Evolutionary conservation across 306 rosid species (phyloP).

Genomic region (Begonia masoniana): DNA sequence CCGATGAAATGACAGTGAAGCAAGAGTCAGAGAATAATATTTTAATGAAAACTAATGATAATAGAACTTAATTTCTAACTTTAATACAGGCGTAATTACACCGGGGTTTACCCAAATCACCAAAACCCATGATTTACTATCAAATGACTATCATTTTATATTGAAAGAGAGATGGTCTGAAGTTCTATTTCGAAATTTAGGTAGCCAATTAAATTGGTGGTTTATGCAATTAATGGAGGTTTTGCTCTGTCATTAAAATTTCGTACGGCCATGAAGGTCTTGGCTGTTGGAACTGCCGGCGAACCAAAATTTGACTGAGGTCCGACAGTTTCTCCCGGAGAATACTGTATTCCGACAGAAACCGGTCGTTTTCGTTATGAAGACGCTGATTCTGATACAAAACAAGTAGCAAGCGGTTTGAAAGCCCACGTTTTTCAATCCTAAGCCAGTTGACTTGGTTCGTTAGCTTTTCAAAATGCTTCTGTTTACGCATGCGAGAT

Average conservation of each 20-base stretch:
- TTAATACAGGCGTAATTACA: no score
- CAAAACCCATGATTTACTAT: no score
- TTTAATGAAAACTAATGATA: no score
- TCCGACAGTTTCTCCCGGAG: constrained; percentile 38
- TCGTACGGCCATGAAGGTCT: constrained; percentile 53
- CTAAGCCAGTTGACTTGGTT: constrained; percentile 52
- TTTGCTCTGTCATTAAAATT: constrained; percentile 25
- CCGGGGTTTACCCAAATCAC: no score
- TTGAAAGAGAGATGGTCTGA: no score
- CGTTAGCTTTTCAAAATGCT: constrained; percentile 72
- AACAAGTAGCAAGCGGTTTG: constrained; percentile 36
- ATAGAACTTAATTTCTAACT: no score
- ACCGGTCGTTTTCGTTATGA: constrained; percentile 43
- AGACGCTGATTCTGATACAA: constrained; percentile 21
- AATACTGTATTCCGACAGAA: constrained; percentile 33
- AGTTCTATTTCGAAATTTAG: constrained; percentile 11
- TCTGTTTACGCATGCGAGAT: constrained; percentile 82
- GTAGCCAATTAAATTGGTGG: constrained; percentile 4
- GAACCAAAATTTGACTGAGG: constrained; percentile 34
- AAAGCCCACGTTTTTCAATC: constrained; percentile 54
- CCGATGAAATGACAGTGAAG: no score
- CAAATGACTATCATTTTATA: no score
- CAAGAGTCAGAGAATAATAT: no score
- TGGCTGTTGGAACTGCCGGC: constrained; percentile 41
- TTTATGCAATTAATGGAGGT: constrained; percentile 19